Conservation (phyloP, 2,329 filamentous ascomycete species). For the Capronia coronata region DNA sequence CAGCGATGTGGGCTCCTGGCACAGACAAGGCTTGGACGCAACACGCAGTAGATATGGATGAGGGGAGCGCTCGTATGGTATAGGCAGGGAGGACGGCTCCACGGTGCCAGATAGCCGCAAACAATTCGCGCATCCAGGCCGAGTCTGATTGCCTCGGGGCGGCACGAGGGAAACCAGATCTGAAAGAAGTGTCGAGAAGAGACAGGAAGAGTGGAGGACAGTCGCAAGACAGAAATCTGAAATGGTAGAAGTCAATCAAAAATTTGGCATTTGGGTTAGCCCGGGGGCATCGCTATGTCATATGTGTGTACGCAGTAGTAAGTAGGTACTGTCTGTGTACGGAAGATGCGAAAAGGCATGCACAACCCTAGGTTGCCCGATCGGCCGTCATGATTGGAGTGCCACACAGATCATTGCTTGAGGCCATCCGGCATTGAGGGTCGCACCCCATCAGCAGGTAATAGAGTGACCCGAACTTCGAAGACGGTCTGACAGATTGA, state of each 20-base stretch:
- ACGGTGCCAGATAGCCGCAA: neutral
- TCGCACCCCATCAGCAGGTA: neutral
- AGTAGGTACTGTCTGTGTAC: too few relatives aligned
- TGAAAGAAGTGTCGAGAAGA: conserved; percentile 3
- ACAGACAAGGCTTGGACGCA: neutral
- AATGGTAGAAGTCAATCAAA: neutral
- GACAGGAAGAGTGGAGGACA: conserved; percentile 4
- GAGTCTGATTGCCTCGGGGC: neutral
- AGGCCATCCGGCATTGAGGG: neutral
- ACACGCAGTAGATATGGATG: too few relatives aligned
- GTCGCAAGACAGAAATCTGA: neutral
- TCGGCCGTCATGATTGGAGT: conserved; percentile 17
- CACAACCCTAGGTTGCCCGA: too few relatives aligned
- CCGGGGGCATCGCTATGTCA: neutral
- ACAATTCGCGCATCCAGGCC: neutral
- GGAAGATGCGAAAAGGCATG: too few relatives aligned
- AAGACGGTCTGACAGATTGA: neutral
- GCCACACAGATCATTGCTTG: neutral
- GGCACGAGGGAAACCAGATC: conserved; percentile 7
- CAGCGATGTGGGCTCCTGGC: neutral
- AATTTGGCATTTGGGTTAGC: neutral
- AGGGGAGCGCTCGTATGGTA: neutral
- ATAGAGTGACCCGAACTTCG: neutral
- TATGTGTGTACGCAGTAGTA: neutral
- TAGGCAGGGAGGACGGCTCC: neutral